phyloP scores from a whole-genome alignment of 257 asterid species.

The Primulina tabacum region DNA sequence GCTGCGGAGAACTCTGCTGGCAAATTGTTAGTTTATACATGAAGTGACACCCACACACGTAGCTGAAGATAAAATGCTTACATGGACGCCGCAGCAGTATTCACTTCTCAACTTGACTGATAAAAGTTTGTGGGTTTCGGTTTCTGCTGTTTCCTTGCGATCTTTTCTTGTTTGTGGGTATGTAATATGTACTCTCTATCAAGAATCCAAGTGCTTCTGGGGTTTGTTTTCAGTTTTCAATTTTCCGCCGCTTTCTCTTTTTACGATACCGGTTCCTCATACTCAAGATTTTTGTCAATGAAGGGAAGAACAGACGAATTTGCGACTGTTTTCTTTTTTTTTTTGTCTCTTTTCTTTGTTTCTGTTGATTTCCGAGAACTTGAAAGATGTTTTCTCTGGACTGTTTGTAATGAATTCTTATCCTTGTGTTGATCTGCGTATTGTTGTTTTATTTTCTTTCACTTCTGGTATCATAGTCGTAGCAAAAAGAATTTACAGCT shows the following conservation, averaged over 20 bases:
- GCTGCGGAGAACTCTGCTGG: background rate
- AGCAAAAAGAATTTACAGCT: background rate
- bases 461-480: background rate
- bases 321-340: background rate
- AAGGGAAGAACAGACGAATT: background rate
- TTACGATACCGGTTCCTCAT: background rate
- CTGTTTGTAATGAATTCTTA: background rate
- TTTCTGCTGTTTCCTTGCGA: slow-evolving; percentile 36
- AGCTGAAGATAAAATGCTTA: slow-evolving; percentile 27
- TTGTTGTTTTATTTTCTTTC: slow-evolving; percentile 10
- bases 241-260: background rate
- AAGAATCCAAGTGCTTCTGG: slow-evolving; percentile 3
- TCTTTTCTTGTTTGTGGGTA: slow-evolving; percentile 42
- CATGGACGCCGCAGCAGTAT: slow-evolving; percentile 32
- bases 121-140: slow-evolving; percentile 25
- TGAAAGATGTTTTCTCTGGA: background rate
- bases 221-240: background rate
- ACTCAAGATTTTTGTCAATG: background rate
- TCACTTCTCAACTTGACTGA: slow-evolving; percentile 28
- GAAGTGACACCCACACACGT: no score
- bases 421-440: background rate
- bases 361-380: background rate
- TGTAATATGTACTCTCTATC: background rate
- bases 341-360: background rate
- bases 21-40: no score